Evolutionary conservation across 345 rosid genomes (phyloP), one percentile per base, ranked within the genome.

Genomic region (Cardamine chenopodiifolia): DNA sequence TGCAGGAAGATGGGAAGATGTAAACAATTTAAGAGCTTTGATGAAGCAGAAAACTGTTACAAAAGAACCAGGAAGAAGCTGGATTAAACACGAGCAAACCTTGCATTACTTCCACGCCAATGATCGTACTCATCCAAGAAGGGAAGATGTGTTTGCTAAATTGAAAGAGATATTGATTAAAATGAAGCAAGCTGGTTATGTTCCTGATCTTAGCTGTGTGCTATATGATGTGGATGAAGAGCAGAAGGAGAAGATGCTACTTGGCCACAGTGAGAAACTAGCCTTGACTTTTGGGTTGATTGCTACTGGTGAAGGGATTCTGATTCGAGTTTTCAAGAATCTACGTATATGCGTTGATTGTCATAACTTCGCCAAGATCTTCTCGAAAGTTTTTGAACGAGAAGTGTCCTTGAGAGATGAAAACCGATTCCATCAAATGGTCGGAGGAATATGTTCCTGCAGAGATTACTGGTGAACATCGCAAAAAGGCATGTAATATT

Each of bases 61-160:
- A 42, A 91, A 94, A 79, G 97, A 94, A 52, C 95, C 98, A 1
- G 98, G 97, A 45, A 85, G 78, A 84, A 90, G 96, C 82, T 90
- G 90, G 97, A 84, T 91, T 44, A 91, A 91, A 54, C 85, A 85
- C 26, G 88, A 87, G 45, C 89, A 84, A 62, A 86, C 72, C n/a
- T 82, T 87, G 20, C 95, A 94, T 75, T 83, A 84, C 59, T 91
- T 94, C 82, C 86, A 88, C 53, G 96, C 96, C 2, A 83, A 83
- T 70, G 98, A 94, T 66, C 89, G 73, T 44, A 81, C 86, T 8
- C 98, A 88, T 80, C 98, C 93, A 6, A 87, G 88, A 82, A 91
- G 91, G 62, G 81, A 75, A 40, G 97, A 91, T 19, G 86, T 89
- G 58, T 65, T 70, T 5, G 72, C 59, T 28, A 90, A 86, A 77